Evolutionary conservation across 1,284 basidiomycete species (phyloP).

Genomic region (Leccinum pachyderme): DNA sequence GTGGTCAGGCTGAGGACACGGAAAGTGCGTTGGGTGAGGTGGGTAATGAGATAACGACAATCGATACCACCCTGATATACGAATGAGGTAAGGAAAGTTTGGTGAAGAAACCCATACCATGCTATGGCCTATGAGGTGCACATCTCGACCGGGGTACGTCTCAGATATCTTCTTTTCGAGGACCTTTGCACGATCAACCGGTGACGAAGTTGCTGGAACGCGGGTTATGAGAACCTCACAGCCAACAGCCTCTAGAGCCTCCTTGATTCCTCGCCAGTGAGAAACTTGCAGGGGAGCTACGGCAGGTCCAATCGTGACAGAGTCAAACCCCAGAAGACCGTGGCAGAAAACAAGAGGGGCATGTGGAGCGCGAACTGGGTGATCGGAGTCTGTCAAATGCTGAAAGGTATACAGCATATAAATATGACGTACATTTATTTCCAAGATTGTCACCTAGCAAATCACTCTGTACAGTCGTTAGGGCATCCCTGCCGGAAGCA

Average conservation of each 20-base stretch:
- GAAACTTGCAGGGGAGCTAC: constrained; percentile 82
- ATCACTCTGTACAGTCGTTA: constrained; percentile 53
- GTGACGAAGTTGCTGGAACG: constrained; percentile 87
- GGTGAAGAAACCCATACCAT: constrained; percentile 59
- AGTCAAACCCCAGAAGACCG: constrained; percentile 87
- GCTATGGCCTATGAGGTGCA: constrained; percentile 89
- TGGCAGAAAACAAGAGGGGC: constrained; percentile 93
- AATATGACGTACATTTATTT: constrained; percentile 61
- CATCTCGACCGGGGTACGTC: constrained; percentile 74
- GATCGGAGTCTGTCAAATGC: constrained; percentile 7
- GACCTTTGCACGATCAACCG: constrained; percentile 83
- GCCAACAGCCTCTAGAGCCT: constrained; percentile 85
- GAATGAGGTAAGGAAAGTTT: constrained; percentile 10
- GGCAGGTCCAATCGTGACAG: constrained; percentile 65
- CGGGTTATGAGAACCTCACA: constrained; percentile 90
- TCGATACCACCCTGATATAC: constrained; percentile 81
- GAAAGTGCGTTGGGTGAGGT: constrained; percentile 65
- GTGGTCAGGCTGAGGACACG: constrained; percentile 83
- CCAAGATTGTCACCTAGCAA: constrained; percentile 50
- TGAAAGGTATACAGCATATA: constrained; percentile 1
- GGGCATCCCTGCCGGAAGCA: constrained; percentile 41
- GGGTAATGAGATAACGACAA: constrained; percentile 82
- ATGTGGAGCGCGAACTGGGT: constrained; percentile 66
- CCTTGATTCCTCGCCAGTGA: constrained; percentile 94
- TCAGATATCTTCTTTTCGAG: constrained; percentile 80